Evolutionary conservation across 768 basidiomycete genomes (phyloP).

Genomic region (Phylloporus arenicola): DNA sequence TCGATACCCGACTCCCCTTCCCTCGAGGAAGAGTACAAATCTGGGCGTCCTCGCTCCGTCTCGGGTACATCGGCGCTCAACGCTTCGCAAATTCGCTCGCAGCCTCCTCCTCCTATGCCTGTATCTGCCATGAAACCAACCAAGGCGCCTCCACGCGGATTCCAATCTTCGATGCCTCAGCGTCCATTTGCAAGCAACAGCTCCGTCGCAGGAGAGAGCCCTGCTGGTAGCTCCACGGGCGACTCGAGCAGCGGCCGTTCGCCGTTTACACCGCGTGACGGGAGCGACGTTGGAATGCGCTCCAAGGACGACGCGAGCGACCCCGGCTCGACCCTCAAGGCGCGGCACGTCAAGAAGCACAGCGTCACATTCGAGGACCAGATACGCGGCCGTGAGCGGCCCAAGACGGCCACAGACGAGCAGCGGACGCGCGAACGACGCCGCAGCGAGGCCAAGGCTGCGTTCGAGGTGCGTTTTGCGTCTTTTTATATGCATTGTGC

Average conservation of each 20-base stretch:
- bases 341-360: slow-evolving; percentile 43
- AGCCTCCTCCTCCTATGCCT: slow-evolving; percentile 4
- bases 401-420: slow-evolving; percentile 37
- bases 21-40: slow-evolving; percentile 19
- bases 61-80: slow-evolving; percentile 9
- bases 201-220: slow-evolving; percentile 50
- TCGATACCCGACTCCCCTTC: slow-evolving; percentile 31
- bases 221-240: slow-evolving; percentile 73
- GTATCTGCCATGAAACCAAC: neutral
- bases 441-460: slow-evolving; percentile 78
- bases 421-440: slow-evolving; percentile 65
- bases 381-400: slow-evolving; percentile 27
- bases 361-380: slow-evolving; percentile 70
- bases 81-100: slow-evolving; percentile 10
- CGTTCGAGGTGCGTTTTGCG: slow-evolving; percentile 61
- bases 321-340: slow-evolving; percentile 25
- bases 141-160: slow-evolving; percentile 25
- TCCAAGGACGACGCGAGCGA: slow-evolving; percentile 21
- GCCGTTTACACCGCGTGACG: slow-evolving; percentile 74
- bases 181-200: slow-evolving; percentile 53
- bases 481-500: neutral
- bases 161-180: slow-evolving; percentile 22
- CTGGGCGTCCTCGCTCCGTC: slow-evolving; percentile 8
- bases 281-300: slow-evolving; percentile 50
- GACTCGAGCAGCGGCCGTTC: slow-evolving; percentile 75